Base-by-base conservation (phyloP, 1,284 basidiomycete species). In the Trametes polyzona region DNA sequence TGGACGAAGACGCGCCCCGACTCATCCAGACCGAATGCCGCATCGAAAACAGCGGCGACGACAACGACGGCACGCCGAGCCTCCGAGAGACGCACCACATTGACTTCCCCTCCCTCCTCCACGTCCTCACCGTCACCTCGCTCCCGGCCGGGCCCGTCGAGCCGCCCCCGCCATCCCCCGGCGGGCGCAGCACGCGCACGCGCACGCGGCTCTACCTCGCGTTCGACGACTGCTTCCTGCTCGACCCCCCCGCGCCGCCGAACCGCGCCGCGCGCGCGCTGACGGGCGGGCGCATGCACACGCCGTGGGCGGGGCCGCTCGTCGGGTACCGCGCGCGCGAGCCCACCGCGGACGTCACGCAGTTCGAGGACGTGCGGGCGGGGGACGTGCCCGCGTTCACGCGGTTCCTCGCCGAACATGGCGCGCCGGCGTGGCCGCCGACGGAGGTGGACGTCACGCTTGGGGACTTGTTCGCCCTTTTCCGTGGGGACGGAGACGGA, bases 141-240 rank as follows among this genome's bases (percentile, higher is more conserved):
- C 40, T 27, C 19, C 46, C 56, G 40, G 30, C 48, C 19, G 46
- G 32, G 7, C 50, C 32, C 32, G 10, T 37, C 26, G 55, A 54
- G 52, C 44, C 37, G n/a, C 11, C 17, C 10, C 43, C 8, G 24
- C 42, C 43, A n/a, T n/a, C n/a, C 23, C 10, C 19, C 26, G 21
- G 21, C 3, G 42, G 3, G 19, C 44, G 21, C 11, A 33, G 46
- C 23, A 33, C 46, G 1, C 12, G n/a, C n/a, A n/a, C 12, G 19
- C 30, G 40, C 7, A 47, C 47, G 27, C 29, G 57, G 32, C 57
- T 59, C 48, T 55, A 52, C 52, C 42, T 59, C 39, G 54, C 54
- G 2, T 57, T 57, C 52, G 27, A 39, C 52, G 43, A 19, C 14
- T n/a, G n/a, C n/a, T n/a, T n/a, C n/a, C n/a, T n/a, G n/a, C n/a